Conservation (phyloP, 768 basidiomycete genomes). For the Galerina marginata region DNA sequence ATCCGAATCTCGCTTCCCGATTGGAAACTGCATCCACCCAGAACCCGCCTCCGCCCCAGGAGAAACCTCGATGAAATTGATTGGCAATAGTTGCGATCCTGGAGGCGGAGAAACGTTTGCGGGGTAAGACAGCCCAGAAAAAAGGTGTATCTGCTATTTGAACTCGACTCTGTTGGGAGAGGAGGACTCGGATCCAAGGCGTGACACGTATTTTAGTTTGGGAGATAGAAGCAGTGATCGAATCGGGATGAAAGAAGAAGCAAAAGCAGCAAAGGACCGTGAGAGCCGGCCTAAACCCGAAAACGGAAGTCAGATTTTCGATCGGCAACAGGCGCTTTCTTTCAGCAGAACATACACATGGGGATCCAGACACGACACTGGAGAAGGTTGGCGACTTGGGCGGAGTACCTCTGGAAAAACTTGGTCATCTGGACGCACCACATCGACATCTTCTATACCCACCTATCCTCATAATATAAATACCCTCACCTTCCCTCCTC, state of each 20-base stretch:
- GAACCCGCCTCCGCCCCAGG: constrained; percentile 17
- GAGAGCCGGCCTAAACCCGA: constrained; percentile 9
- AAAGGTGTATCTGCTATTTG: background rate
- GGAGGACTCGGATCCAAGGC: background rate
- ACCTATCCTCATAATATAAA: constrained; percentile 35
- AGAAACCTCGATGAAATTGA: constrained; percentile 40
- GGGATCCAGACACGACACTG: constrained; percentile 6
- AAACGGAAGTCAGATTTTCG: constrained; percentile 6
- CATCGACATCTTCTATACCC: constrained; percentile 23
- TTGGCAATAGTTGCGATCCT: background rate
- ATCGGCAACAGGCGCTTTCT: constrained; percentile 8
- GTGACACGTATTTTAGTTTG: background rate
- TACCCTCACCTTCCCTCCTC: constrained; percentile 27
- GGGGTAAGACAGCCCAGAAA: background rate
- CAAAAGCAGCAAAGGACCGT: constrained; percentile 6
- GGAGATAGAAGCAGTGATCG: background rate
- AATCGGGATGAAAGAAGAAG: background rate
- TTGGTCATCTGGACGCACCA: constrained; percentile 37
- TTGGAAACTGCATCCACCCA: constrained; percentile 12
- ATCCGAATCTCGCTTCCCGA: constrained; percentile 14
- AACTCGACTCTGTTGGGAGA: background rate
- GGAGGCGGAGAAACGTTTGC: constrained; percentile 22
- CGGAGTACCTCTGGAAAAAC: constrained; percentile 53
- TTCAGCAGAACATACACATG: background rate
- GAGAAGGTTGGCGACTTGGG: constrained; percentile 9